Percentiles rank a stretch among this genome's conserved stretches.
Conservation (phyloP, 441 rosid species). For the Dalechampia spathulata region DNA sequence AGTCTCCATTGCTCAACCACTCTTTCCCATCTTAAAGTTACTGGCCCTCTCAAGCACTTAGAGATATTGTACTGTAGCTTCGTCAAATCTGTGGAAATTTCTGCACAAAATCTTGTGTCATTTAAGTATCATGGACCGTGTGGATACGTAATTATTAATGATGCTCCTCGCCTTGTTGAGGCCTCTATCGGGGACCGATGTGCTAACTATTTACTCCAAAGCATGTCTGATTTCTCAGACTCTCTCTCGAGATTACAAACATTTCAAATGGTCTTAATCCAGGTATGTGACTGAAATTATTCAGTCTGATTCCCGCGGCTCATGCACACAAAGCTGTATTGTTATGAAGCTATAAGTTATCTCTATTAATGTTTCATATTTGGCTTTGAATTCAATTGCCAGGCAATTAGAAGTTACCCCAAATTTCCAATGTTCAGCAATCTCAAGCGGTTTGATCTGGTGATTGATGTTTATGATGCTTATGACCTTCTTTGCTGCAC, state of each 20-base stretch:
- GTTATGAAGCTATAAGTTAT: not conserved
- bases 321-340: not conserved
- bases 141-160: not conserved
- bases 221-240: not conserved
- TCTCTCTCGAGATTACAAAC: not conserved
- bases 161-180: not conserved
- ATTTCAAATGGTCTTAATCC: not conserved
- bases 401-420: not conserved
- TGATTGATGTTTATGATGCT: not conserved
- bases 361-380: not conserved
- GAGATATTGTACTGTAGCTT: not conserved
- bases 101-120: not conserved
- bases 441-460: conserved; percentile 2
- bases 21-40: not conserved
- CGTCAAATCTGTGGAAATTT: not conserved
- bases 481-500: not conserved
- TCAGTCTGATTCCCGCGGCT: too few species aligned
- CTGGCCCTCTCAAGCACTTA: not conserved
- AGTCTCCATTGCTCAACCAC: not conserved
- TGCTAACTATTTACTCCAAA: not conserved
- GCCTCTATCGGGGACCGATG: not conserved
- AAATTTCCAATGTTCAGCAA: not conserved
- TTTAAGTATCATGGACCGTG: not conserved
- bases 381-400: not conserved
- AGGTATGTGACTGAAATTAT: not conserved